Conservation (phyloP, 2,329 filamentous ascomycete species). For the Grosmannia huntii region DNA sequence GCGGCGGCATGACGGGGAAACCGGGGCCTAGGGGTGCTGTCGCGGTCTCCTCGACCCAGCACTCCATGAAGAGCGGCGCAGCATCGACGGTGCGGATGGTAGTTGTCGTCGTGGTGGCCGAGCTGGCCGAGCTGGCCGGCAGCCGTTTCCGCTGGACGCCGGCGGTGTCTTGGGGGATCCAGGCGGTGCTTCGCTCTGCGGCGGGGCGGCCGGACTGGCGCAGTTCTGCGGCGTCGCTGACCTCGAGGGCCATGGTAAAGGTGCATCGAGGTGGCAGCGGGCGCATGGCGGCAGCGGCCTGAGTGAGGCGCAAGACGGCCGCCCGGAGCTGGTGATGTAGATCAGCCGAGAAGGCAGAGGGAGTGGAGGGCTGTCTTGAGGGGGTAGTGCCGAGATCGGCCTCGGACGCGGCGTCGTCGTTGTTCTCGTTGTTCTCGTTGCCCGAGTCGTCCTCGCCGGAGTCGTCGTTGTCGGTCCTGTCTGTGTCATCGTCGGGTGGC, state of each 20-base stretch:
- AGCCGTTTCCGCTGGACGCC: not conserved
- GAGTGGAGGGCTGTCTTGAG: too few relatives aligned
- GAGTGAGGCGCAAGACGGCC: slow-evolving; percentile 48
- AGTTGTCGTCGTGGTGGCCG: slow-evolving; percentile 25
- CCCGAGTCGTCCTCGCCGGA: not conserved
- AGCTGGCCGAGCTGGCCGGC: slow-evolving; percentile 5
- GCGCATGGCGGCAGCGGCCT: slow-evolving; percentile 42
- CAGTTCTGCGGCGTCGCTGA: slow-evolving; percentile 14
- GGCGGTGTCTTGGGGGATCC: not conserved
- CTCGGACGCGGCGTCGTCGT: slow-evolving; percentile 8
- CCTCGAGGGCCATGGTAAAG: slow-evolving; percentile 61
- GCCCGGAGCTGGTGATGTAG: slow-evolving; percentile 62
- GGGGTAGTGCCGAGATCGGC: not conserved
- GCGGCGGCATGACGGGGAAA: not conserved
- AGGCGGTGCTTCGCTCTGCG: not conserved
- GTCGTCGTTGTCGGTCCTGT: not conserved
- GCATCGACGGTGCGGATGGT: slow-evolving; percentile 42
- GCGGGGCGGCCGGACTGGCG: not conserved
- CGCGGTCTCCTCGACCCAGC: slow-evolving; percentile 49
- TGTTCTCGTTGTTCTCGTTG: slow-evolving; percentile 13
- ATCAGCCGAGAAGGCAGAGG: slow-evolving; percentile 28
- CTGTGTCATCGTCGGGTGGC: not conserved
- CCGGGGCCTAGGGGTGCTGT: not conserved
- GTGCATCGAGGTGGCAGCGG: slow-evolving; percentile 52
- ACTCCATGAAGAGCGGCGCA: slow-evolving; percentile 50